A percentile compares a stretch with the other conserved stretches of the same genome.
phyloP scores from a whole-genome alignment of 2,329 filamentous ascomycete genomes.

The Truncatella angustata region DNA sequence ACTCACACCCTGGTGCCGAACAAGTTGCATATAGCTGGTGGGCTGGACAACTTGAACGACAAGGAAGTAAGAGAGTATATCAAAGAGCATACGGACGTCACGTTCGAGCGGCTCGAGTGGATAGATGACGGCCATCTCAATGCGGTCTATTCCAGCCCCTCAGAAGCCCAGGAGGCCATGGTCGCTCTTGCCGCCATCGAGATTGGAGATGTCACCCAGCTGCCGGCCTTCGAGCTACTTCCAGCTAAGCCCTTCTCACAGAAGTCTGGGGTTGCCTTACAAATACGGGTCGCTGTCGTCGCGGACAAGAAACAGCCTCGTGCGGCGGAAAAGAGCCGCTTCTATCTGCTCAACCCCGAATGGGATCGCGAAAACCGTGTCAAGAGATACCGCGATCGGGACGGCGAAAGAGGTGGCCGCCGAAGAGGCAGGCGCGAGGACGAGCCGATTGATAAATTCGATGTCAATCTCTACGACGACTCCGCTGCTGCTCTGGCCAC shows the following conservation, averaged over 20 bases:
- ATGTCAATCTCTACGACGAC: conserved; percentile 82
- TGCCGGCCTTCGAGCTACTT: conserved; percentile 62
- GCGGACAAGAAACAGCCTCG: conserved; percentile 78
- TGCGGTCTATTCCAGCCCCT: conserved; percentile 66
- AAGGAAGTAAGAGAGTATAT: conserved; percentile 77
- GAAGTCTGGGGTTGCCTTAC: conserved; percentile 67
- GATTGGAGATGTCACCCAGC: conserved; percentile 50
- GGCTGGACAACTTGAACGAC: conserved; percentile 75
- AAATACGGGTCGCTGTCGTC: conserved; percentile 70
- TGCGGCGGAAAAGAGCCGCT: conserved; percentile 78
- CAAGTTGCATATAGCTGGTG: conserved; percentile 80
- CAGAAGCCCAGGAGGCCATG: conserved; percentile 53
- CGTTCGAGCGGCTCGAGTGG: conserved; percentile 76
- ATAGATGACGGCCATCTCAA: conserved; percentile 93
- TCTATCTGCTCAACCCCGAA: conserved; percentile 90
- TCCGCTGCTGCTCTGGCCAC: conserved; percentile 40
- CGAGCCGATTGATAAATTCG: conserved; percentile 58
- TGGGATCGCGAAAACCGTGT: conserved; percentile 73
- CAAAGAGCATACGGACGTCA: conserved; percentile 55
- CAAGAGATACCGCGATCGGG: conserved; percentile 62
- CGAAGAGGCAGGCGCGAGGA: conserved; percentile 38
- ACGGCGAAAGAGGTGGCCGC: conserved; percentile 29
- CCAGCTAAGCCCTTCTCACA: conserved; percentile 67
- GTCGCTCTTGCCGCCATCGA: conserved; percentile 50
- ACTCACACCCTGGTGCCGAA: conserved; percentile 39